Evolutionary conservation across 169 alveolate species (phyloP), one percentile per base, ranked within the genome.

Genomic region (Gregarina niphandrodes): DNA sequence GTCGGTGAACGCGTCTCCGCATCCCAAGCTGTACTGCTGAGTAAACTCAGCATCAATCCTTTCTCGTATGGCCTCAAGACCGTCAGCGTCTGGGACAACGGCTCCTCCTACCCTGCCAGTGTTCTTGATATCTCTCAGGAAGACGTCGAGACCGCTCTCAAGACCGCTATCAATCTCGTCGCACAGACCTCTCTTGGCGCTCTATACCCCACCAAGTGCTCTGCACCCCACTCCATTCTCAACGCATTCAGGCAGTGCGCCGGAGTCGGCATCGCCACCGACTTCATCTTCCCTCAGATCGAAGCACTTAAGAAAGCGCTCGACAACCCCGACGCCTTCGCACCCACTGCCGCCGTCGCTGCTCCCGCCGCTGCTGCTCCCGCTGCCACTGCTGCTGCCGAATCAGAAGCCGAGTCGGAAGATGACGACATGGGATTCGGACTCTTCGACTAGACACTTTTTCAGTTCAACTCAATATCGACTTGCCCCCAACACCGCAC

Each of bases 171-270:
- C 30, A 49, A 67, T 40, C 71, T 75, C 71, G 51, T 84, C 22
- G 90, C 95, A 36, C 95, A 96, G 17, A 45, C 83, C 55, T 74
- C 95, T 1, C 73, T 85, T 19, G 86, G 73, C 28, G 55, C 80
- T 6, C 95, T 92, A 19, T 55, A 76, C 57, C 87, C 93, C 12
- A 85, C 94, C 53, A 74, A 64, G 38, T 85, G 93, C 36, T 72
- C 97, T 4, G 82, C 80, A 31, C 93, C 94, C 39, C 93, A 89
- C 60, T 53, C 87, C 22, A 42, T 91, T 45, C 60, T 81, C 31
- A 84, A 73, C 46, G 96, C 93, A 20, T 91, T 87, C 84, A 89
- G 82, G 68, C 75, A 85, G 61, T 74, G 91, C 57, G 95, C 84
- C 37, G 84, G 95, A 1, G 69, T 89, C 46, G 93, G 87, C 26